These are phyloP conservation scores for Termitomyces bulborhizus DNA, from an alignment of 768 basidiomycete species.

Conservation along the genomic window DNA sequence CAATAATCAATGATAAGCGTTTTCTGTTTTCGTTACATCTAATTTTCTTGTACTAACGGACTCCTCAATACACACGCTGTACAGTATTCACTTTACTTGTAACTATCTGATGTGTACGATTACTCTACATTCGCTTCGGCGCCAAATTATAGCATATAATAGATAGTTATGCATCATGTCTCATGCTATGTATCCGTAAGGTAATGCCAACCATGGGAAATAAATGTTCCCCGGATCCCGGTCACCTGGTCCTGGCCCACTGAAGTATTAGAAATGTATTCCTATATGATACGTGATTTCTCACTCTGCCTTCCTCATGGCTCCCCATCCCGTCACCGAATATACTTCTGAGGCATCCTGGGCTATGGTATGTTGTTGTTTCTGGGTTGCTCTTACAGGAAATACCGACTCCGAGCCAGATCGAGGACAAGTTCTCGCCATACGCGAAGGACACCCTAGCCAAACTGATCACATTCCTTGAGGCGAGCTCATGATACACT, in stretches of 20 bases:
- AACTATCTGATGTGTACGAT: not conserved
- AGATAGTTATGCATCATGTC: not conserved
- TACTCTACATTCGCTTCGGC: not conserved
- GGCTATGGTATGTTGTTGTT: constrained; percentile 59
- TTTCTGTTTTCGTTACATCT: constrained; percentile 3
- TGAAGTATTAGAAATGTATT: not conserved
- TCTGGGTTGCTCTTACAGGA: not conserved
- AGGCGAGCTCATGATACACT: constrained; percentile 39
- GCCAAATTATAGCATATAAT: not conserved
- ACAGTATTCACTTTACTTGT: constrained; percentile 5
- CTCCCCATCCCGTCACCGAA: constrained; percentile 64
- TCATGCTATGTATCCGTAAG: not conserved
- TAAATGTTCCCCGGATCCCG: constrained; percentile 5
- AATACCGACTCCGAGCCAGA: constrained; percentile 29
- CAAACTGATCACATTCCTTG: constrained; percentile 79
- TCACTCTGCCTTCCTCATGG: constrained; percentile 30
- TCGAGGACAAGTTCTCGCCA: constrained; percentile 90
- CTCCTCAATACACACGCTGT: constrained; percentile 1
- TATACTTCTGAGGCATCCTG: constrained; percentile 83
- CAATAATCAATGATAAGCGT: constrained; percentile 18
- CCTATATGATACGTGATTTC: constrained; percentile 1
- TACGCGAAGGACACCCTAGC: constrained; percentile 83
- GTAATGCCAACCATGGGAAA: not conserved
- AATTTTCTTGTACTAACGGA: not conserved
- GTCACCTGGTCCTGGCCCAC: constrained; percentile 9